These are phyloP conservation scores for Ophiostoma novo-ulmi DNA, from an alignment of 2,329 filamentous ascomycete species.

Conservation along the genomic window DNA sequence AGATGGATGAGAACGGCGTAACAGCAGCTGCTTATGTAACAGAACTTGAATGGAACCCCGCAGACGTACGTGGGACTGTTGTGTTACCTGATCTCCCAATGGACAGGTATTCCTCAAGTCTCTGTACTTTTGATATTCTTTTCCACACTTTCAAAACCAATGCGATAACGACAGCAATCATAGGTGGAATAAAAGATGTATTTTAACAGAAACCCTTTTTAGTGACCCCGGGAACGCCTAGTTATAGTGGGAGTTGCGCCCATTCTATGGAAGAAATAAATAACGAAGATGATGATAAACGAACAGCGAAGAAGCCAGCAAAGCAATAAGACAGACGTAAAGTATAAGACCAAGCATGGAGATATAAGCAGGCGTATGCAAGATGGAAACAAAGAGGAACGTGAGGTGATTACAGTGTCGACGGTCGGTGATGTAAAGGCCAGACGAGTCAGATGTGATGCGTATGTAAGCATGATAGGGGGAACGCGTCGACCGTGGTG, in stretches of 20 bases:
- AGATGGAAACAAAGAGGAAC: slow-evolving; percentile 4
- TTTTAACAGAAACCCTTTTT: slow-evolving; percentile 9
- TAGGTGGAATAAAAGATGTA: slow-evolving; percentile 5
- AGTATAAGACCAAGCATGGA: background rate
- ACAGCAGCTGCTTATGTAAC: background rate
- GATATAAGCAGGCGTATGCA: slow-evolving; percentile 4
- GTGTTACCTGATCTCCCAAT: background rate
- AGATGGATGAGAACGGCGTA: background rate
- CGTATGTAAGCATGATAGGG: background rate
- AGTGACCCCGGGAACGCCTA: slow-evolving; percentile 11
- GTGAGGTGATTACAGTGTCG: background rate
- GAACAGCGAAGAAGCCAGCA: background rate
- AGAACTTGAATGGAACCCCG: background rate
- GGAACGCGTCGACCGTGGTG: background rate
- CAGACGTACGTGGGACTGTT: slow-evolving; percentile 4
- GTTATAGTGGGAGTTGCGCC: slow-evolving; percentile 15
- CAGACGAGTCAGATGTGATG: background rate
- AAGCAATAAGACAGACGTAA: slow-evolving; percentile 6
- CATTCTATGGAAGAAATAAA: slow-evolving; percentile 1
- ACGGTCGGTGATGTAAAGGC: background rate
- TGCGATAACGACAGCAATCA: background rate
- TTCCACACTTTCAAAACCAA: no score
- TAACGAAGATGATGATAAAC: background rate
- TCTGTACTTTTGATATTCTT: background rate
- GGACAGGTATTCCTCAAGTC: background rate